These are phyloP conservation scores for Alternaria ventricosa DNA, from an alignment of 2,329 filamentous ascomycete genomes.

Conservation along the genomic window DNA sequence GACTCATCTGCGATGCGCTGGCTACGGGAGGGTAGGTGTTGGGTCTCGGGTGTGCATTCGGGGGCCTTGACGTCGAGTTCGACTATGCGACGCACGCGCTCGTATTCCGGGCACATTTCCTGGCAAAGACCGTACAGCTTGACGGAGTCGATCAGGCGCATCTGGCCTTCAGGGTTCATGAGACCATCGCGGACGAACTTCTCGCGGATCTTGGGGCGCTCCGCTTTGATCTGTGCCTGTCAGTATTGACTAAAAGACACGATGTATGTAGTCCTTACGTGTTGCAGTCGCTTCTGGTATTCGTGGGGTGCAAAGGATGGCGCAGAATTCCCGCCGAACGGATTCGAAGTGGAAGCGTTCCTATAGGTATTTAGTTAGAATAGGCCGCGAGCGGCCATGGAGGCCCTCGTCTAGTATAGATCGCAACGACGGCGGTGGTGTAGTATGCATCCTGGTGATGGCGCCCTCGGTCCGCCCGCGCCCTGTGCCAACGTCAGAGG, in stretches of 20 bases:
- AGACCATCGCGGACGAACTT: conserved; percentile 44
- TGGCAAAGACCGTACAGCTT: conserved; percentile 67
- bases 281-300: conserved; percentile 30
- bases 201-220: conserved; percentile 41
- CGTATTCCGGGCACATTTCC: conserved; percentile 70
- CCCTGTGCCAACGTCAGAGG: conserved; percentile 13
- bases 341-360: conserved; percentile 6
- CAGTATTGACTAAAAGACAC: conserved; percentile 5
- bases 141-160: conserved; percentile 65
- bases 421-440: conserved; percentile 1
- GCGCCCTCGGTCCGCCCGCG: conserved; percentile 15
- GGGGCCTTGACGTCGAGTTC: conserved; percentile 67
- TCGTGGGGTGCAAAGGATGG: conserved; percentile 33
- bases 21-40: conserved; percentile 35
- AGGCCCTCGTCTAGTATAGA: conserved; percentile 8
- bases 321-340: conserved; percentile 20
- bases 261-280: conserved; percentile 23
- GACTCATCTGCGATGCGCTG: conserved; percentile 55
- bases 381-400: conserved; percentile 27
- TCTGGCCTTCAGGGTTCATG: conserved; percentile 64
- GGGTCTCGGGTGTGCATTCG: conserved; percentile 57
- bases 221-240: conserved; percentile 51
- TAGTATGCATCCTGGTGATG: conserved; percentile 11
- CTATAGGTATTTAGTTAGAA: conserved; percentile 26
- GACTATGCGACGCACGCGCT: conserved; percentile 66